These are phyloP conservation scores for Phytophthora pistaciae DNA, from an alignment of 352 stramenopile species.

Conservation along the genomic window DNA sequence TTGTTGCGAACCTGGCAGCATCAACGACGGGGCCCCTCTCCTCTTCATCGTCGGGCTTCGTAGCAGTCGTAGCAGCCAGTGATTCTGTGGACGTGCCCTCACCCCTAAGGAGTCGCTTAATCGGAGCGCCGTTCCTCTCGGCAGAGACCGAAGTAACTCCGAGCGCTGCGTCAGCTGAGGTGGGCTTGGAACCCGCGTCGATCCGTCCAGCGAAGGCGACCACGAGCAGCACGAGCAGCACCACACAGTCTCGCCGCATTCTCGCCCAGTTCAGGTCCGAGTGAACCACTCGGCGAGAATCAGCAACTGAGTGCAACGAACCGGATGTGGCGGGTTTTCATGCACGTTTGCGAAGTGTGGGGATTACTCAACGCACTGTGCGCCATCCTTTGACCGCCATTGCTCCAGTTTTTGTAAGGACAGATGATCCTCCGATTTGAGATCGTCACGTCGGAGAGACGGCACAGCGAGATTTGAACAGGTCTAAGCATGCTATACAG, in stretches of 20 bases:
- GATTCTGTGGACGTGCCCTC: background rate
- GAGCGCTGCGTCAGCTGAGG: background rate
- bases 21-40: background rate
- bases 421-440: background rate
- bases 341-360: background rate
- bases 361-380: background rate
- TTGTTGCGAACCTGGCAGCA: background rate
- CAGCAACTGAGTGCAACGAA: background rate
- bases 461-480: no score
- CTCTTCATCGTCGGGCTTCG: background rate
- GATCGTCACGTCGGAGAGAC: background rate
- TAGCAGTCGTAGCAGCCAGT: background rate
- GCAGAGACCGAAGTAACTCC: background rate
- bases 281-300: background rate
- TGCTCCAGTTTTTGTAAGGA: background rate
- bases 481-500: no score
- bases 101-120: slow-evolving; percentile 13
- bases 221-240: background rate
- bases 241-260: slow-evolving; percentile 2
- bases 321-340: background rate
- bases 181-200: background rate
- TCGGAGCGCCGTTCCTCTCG: background rate
- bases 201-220: background rate
- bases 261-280: background rate
- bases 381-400: background rate